Evolutionary conservation across 768 basidiomycete genomes (phyloP).

Genomic region (Dentipellis fragilis): DNA sequence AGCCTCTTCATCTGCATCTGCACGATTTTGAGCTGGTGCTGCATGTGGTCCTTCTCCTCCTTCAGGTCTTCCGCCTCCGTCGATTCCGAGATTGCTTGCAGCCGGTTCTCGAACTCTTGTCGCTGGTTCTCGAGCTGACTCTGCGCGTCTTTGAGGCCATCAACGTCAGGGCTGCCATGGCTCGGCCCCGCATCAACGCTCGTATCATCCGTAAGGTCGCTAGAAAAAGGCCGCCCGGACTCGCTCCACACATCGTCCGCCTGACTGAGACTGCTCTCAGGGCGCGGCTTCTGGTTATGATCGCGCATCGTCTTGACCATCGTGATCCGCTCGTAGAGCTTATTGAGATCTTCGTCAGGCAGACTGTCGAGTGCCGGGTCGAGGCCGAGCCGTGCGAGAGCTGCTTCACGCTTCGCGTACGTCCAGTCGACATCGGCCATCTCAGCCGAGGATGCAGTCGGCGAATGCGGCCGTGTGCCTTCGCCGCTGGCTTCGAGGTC

Average conservation of each 20-base stretch:
- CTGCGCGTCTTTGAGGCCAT: slow-evolving; percentile 63
- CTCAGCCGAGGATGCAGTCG: slow-evolving; percentile 56
- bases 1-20: slow-evolving; percentile 76
- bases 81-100: slow-evolving; percentile 52
- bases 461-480: slow-evolving; percentile 67
- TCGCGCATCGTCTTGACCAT: slow-evolving; percentile 85
- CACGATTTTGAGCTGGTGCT: slow-evolving; percentile 75
- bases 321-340: slow-evolving; percentile 88
- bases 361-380: slow-evolving; percentile 88
- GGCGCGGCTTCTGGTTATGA: slow-evolving; percentile 68
- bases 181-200: slow-evolving; percentile 61
- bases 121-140: slow-evolving; percentile 49
- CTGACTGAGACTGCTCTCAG: slow-evolving; percentile 83
- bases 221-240: slow-evolving; percentile 67
- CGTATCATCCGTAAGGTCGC: slow-evolving; percentile 82
- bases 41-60: slow-evolving; percentile 89
- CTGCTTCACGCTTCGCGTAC: slow-evolving; percentile 93
- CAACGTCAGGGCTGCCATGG: slow-evolving; percentile 54
- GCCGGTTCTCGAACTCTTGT: slow-evolving; percentile 46
- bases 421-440: slow-evolving; percentile 87
- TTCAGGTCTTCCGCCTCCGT: slow-evolving; percentile 80
- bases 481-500: slow-evolving; percentile 49
- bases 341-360: slow-evolving; percentile 91
- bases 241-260: slow-evolving; percentile 88
- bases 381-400: slow-evolving; percentile 73